phyloP scores from a whole-genome alignment of 2,329 filamentous ascomycete genomes.

The Neurospora crassa region DNA sequence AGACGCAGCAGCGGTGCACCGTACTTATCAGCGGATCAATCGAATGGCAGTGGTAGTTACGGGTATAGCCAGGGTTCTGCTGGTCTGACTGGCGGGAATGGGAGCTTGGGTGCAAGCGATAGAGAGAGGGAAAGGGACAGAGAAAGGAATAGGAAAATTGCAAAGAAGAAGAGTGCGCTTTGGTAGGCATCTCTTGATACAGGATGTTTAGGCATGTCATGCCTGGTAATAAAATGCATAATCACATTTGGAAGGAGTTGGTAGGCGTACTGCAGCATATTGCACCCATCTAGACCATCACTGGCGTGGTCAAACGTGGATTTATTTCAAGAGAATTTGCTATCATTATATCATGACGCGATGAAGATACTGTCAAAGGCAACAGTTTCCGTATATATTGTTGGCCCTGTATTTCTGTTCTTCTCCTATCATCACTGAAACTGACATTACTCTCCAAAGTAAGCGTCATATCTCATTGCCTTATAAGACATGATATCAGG shows the following conservation, averaged over 20 bases:
- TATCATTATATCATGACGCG: not conserved
- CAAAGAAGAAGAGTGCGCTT: conserved; percentile 27
- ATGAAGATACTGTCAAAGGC: not conserved
- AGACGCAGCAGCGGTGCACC: conserved; percentile 6
- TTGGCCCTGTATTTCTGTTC: not conserved
- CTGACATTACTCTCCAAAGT: not conserved
- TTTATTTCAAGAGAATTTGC: not conserved
- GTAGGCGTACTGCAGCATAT: not conserved
- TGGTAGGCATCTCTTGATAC: conserved; percentile 15
- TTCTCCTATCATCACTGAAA: not conserved
- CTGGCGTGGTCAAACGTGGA: not conserved
- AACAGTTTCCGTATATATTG: not conserved
- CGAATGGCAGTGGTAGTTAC: not conserved
- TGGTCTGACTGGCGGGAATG: not conserved
- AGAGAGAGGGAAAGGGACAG: conserved; percentile 12
- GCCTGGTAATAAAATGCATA: not conserved
- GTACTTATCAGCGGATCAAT: conserved; percentile 5
- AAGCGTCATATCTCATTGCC: not conserved
- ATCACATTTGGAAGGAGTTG: not conserved
- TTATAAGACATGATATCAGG: too few relatives aligned
- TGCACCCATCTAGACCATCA: not conserved
- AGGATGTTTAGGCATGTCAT: not conserved
- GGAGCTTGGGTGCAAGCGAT: conserved; percentile 4
- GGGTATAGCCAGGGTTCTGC: not conserved
- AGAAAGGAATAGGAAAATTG: conserved; percentile 18